A percentile compares a stretch with the other conserved stretches of the same genome.
These are phyloP conservation scores for Corniculantispora saksenae DNA, from an alignment of 2,329 filamentous ascomycete species.

Conservation along the genomic window DNA sequence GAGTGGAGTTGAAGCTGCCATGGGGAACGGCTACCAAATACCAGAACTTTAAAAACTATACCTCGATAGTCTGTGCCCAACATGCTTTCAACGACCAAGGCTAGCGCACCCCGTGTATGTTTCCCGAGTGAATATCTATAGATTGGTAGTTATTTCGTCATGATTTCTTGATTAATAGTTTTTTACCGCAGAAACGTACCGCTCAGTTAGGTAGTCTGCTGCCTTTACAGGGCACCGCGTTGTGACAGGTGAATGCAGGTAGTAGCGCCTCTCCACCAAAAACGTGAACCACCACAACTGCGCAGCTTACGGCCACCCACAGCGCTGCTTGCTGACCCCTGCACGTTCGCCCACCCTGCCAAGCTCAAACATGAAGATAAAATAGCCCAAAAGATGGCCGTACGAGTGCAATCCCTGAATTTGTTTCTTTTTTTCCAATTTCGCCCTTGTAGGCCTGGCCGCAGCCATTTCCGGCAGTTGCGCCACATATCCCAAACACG, in stretches of 20 bases:
- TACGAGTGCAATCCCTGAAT: too few relatives aligned
- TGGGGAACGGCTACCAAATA: slow-evolving; percentile 11
- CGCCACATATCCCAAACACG: not conserved
- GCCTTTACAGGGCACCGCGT: too few relatives aligned
- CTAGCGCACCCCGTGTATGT: too few relatives aligned
- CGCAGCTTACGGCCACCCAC: not conserved
- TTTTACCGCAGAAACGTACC: too few relatives aligned
- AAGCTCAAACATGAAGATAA: too few relatives aligned
- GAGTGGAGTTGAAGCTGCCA: slow-evolving; percentile 1
- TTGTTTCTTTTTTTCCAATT: not conserved
- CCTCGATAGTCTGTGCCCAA: not conserved
- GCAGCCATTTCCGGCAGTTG: not conserved
- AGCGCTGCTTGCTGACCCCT: not conserved
- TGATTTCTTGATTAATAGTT: too few relatives aligned
- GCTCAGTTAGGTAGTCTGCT: too few relatives aligned
- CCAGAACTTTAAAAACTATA: not conserved
- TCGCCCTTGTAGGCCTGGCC: not conserved
- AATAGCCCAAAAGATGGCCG: not conserved
- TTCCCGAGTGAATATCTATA: too few relatives aligned
- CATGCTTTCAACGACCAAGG: too few relatives aligned
- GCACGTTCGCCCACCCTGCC: too few relatives aligned
- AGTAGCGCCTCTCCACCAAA: not conserved
- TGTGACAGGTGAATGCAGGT: too few relatives aligned
- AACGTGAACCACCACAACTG: not conserved
- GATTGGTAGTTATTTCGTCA: too few relatives aligned